Evolutionary conservation across 2,329 filamentous ascomycete genomes (phyloP).

Genomic region (Stagonosporopsis vannaccii): DNA sequence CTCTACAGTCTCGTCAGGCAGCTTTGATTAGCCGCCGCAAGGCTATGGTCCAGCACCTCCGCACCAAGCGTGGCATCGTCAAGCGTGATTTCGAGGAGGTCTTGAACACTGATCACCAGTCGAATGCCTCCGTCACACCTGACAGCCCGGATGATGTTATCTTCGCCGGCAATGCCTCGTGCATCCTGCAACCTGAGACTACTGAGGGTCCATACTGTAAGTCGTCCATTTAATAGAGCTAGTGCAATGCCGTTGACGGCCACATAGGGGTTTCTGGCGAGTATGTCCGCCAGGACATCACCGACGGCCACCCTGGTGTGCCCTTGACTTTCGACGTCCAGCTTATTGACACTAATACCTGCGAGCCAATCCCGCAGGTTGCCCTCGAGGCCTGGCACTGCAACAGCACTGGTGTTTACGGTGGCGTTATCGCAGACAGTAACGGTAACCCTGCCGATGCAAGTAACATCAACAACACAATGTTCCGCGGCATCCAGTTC

Average conservation of each 20-base stretch:
- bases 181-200: slow-evolving; percentile 33
- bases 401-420: slow-evolving; percentile 52
- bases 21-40: slow-evolving; percentile 48
- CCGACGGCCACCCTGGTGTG: slow-evolving; percentile 56
- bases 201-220: slow-evolving; percentile 37
- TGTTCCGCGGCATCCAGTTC: slow-evolving; percentile 57
- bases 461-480: slow-evolving; percentile 39
- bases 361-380: slow-evolving; percentile 55
- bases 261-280: slow-evolving; percentile 49
- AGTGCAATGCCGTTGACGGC: not conserved
- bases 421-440: slow-evolving; percentile 49
- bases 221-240: not conserved
- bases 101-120: slow-evolving; percentile 33
- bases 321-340: slow-evolving; percentile 59
- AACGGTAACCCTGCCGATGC: slow-evolving; percentile 48
- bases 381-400: slow-evolving; percentile 59
- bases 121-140: slow-evolving; percentile 23
- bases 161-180: slow-evolving; percentile 33
- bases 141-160: slow-evolving; percentile 25
- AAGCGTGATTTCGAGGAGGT: slow-evolving; percentile 27
- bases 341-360: slow-evolving; percentile 60
- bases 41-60: slow-evolving; percentile 47
- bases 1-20: slow-evolving; percentile 44
- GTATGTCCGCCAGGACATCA: slow-evolving; percentile 56
- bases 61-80: slow-evolving; percentile 32